phyloP scores from a whole-genome alignment of 140 eudicot species.

The Oenanthe javanica region DNA sequence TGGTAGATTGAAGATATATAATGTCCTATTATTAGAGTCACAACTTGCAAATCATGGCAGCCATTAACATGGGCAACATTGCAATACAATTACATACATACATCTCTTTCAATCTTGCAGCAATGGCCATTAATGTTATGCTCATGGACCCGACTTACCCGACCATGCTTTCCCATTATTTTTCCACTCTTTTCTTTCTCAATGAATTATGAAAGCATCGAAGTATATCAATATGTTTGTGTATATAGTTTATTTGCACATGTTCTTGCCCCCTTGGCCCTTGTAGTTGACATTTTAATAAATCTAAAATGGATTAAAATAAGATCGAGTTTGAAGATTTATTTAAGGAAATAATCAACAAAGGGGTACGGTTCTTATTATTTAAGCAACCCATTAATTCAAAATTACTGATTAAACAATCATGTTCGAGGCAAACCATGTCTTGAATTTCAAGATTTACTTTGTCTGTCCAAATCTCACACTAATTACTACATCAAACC shows the following conservation, averaged over 20 bases:
- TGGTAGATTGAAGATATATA: neutral
- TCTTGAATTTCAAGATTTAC: neutral
- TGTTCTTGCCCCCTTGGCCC: neutral
- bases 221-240: neutral
- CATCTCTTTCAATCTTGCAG: neutral
- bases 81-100: neutral
- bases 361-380: neutral
- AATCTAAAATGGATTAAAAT: neutral
- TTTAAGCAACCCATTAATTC: neutral
- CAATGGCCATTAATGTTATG: neutral
- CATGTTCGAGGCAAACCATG: neutral
- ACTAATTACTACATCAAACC: slow-evolving; percentile 17
- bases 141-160: neutral
- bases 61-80: neutral
- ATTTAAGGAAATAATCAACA: neutral
- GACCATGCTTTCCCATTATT: neutral
- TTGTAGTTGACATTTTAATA: neutral
- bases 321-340: neutral
- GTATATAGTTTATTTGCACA: neutral
- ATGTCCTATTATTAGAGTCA: neutral
- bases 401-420: neutral
- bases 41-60: neutral
- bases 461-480: slow-evolving; percentile 13
- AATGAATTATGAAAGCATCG: neutral
- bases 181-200: neutral